phyloP scores from a whole-genome alignment of 176 grass and related monocot genomes.

The Bonia amplexicaulis region DNA sequence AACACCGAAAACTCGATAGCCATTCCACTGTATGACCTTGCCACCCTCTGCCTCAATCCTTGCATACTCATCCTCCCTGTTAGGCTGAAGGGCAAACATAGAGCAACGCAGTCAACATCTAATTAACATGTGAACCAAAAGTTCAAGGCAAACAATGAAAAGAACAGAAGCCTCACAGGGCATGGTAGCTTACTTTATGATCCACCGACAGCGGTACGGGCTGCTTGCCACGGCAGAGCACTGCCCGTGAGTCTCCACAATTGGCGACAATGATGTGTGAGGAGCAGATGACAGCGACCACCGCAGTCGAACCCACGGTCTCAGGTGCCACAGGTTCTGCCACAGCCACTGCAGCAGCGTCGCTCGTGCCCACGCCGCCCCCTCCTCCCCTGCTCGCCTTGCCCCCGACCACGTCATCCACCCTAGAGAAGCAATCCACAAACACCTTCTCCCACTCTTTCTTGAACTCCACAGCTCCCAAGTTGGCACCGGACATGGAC shows the following conservation, averaged over 20 bases:
- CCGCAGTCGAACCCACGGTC: conserved; percentile 77
- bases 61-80: conserved; percentile 94
- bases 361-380: neutral
- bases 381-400: conserved; percentile 21
- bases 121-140: conserved; percentile 36
- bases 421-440: conserved; percentile 58
- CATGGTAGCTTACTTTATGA: conserved; percentile 69
- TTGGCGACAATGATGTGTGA: conserved; percentile 85
- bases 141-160: conserved; percentile 5
- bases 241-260: conserved; percentile 79
- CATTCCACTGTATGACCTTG: conserved; percentile 98
- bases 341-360: neutral
- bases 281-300: conserved; percentile 73
- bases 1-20: conserved; percentile 94
- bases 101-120: conserved; percentile 27
- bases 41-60: conserved; percentile 84
- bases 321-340: conserved; percentile 54
- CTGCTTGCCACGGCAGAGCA: conserved; percentile 84
- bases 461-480: conserved; percentile 41
- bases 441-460: conserved; percentile 78
- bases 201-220: conserved; percentile 71
- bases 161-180: neutral
- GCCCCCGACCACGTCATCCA: conserved; percentile 54
- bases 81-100: conserved; percentile 48
- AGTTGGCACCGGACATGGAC: conserved; percentile 10